Evolutionary conservation across 2,329 filamentous ascomycete genomes (phyloP).

Genomic region (Ceratocystis ficicola): DNA sequence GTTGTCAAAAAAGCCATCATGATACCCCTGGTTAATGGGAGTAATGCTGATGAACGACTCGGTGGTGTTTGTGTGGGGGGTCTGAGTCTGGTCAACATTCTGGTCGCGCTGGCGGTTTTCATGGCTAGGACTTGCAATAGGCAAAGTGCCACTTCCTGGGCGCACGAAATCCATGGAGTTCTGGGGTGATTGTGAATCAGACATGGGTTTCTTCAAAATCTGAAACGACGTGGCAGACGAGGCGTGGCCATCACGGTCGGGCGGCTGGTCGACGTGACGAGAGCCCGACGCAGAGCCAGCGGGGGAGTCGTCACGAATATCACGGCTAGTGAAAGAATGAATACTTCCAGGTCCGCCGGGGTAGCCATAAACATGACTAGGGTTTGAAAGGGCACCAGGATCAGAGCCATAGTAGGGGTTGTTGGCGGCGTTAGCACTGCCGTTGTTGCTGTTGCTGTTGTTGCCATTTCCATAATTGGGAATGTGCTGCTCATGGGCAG

Average conservation of each 20-base stretch:
- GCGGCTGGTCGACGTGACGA: slow-evolving; percentile 19
- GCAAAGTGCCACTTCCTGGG: slow-evolving; percentile 33
- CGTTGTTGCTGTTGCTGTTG: slow-evolving; percentile 8
- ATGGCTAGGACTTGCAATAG: slow-evolving; percentile 35
- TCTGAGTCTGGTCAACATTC: slow-evolving; percentile 30
- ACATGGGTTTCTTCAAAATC: slow-evolving; percentile 40
- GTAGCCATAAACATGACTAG: slow-evolving; percentile 23
- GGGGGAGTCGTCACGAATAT: slow-evolving; percentile 34
- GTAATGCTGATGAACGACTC: slow-evolving; percentile 20
- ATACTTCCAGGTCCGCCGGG: slow-evolving; percentile 22
- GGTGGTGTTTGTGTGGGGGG: slow-evolving; percentile 20
- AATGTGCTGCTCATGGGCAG: slow-evolving; percentile 24
- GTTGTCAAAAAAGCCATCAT: slow-evolving; percentile 14
- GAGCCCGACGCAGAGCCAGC: slow-evolving; percentile 25
- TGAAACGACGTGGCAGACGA: slow-evolving; percentile 33
- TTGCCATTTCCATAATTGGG: slow-evolving; percentile 24
- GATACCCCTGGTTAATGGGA: slow-evolving; percentile 20
- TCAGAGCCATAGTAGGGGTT: slow-evolving; percentile 22
- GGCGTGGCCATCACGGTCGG: slow-evolving; percentile 26
- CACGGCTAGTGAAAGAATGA: slow-evolving; percentile 23
- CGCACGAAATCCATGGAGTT: slow-evolving; percentile 32
- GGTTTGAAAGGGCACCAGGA: slow-evolving; percentile 26
- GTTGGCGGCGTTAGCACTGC: slow-evolving; percentile 19
- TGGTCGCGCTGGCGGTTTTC: slow-evolving; percentile 32
- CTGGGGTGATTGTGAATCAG: slow-evolving; percentile 31